Evolutionary conservation across 1,284 basidiomycete genomes (phyloP), one percentile per base, ranked within the genome.

Genomic region (Pseudomicrostroma phylloplanum): DNA sequence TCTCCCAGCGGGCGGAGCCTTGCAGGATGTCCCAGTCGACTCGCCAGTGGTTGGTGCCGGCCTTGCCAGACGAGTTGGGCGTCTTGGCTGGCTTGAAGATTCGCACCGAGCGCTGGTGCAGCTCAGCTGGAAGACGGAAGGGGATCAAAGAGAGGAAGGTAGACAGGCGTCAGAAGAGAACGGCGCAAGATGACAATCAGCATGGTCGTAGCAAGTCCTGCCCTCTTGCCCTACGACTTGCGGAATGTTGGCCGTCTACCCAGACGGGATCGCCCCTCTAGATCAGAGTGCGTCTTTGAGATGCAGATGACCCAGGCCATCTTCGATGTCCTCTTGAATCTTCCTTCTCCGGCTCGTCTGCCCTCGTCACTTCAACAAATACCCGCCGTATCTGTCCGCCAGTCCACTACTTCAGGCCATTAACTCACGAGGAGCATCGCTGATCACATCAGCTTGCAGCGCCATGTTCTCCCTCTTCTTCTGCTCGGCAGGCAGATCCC

Each of bases 11-110:
- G 13, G 90, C 92, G 40, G 85, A 87, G 51, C 92, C 91, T 68
- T 87, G 87, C 19, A 97, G 82, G 63, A 88, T 88, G 74, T 98
- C 94, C 83, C 89, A 98, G 81, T 98, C 94, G 75, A 98, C 87
- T 68, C 91, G 84, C 94, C 94, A 98, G 73, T 88, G 86, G 72
- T 88, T 86, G 23, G 87, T 87, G 81, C 94, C 93, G 57, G 86
- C 88, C 65, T 70, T 85, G 58, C 91, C 93, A 58, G 90, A 92
- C 81, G 96, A 92, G 86, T 94, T 97, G 9, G 93, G 94, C 69
- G 91, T 92, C 70, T 91, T 89, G 23, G 92, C 88, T 0, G 93
- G 91, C 78, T 92, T 89, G 83, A 87, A 98, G 80, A 98, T 92
- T 63, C 93, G 87, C 42, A 97, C 93, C 26, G 86, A 82, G 56